A percentile compares a stretch with the other conserved stretches of the same genome.
Evolutionary conservation across 1,284 basidiomycete species (phyloP).

Genomic region (Inonotus obliquus): DNA sequence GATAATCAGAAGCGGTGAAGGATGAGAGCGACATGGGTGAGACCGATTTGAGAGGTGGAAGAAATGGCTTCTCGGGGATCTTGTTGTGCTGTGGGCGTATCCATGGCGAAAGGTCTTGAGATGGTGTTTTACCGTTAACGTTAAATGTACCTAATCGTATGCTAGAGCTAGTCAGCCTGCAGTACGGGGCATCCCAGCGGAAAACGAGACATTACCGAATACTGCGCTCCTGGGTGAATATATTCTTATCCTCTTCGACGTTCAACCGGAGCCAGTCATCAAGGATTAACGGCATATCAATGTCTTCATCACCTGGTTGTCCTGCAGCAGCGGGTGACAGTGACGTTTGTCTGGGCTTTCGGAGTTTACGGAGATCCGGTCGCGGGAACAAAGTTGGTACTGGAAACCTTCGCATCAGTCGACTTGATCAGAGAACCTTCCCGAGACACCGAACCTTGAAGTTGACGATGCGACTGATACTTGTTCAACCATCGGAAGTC

Average conservation of each 20-base stretch:
- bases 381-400: slow-evolving; percentile 9
- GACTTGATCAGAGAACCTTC: not conserved
- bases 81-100: slow-evolving; percentile 24
- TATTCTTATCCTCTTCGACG: slow-evolving; percentile 30
- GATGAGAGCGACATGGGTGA: slow-evolving; percentile 7
- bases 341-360: slow-evolving; percentile 41
- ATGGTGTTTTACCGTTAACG: slow-evolving; percentile 68
- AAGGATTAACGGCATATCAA: slow-evolving; percentile 52
- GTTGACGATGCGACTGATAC: slow-evolving; percentile 2
- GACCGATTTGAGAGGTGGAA: slow-evolving; percentile 33
- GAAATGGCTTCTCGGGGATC: slow-evolving; percentile 26
- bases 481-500: slow-evolving; percentile 9
- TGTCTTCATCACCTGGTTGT: slow-evolving; percentile 49
- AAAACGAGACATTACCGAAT: slow-evolving; percentile 23
- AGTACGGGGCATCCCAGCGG: not conserved
- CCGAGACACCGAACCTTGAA: not conserved
- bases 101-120: slow-evolving; percentile 60
- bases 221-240: slow-evolving; percentile 17
- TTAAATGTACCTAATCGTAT: slow-evolving; percentile 74
- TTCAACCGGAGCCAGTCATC: slow-evolving; percentile 55
- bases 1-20: slow-evolving; percentile 1
- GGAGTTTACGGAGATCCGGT: slow-evolving; percentile 48
- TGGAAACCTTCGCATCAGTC: not conserved
- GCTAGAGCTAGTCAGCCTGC: slow-evolving; percentile 28
- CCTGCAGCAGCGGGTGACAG: slow-evolving; percentile 61